A percentile compares a stretch with the other conserved stretches of the same genome.
phyloP scores from a whole-genome alignment of 805 yeast species.

The Phaffomyces opuntiae region DNA sequence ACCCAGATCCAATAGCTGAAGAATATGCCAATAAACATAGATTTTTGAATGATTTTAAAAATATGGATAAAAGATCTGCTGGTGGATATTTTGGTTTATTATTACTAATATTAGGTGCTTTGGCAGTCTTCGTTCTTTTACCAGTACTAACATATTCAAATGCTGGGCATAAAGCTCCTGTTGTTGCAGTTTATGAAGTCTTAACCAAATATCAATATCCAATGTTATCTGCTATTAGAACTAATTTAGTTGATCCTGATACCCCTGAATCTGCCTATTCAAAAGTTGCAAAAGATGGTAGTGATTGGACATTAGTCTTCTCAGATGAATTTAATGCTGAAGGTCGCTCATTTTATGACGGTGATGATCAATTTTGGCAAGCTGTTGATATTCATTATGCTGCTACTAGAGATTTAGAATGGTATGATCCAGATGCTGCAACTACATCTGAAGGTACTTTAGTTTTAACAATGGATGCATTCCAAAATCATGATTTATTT shows the following conservation, averaged over 20 bases:
- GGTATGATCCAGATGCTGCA: slow-evolving; percentile 46
- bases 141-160: slow-evolving; percentile 87
- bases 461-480: slow-evolving; percentile 33
- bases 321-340: slow-evolving; percentile 44
- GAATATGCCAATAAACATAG: slow-evolving; percentile 75
- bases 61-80: slow-evolving; percentile 55
- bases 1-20: slow-evolving; percentile 92
- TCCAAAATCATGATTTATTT: slow-evolving; percentile 34
- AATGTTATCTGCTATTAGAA: slow-evolving; percentile 41
- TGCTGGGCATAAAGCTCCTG: slow-evolving; percentile 29
- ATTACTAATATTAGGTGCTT: slow-evolving; percentile 49
- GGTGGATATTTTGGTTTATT: slow-evolving; percentile 59
- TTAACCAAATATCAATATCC: slow-evolving; percentile 52
- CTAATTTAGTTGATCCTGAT: slow-evolving; percentile 61
- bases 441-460: slow-evolving; percentile 36
- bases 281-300: slow-evolving; percentile 30
- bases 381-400: slow-evolving; percentile 39
- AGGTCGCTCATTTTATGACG: slow-evolving; percentile 41
- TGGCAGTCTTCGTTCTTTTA: slow-evolving; percentile 65
- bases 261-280: slow-evolving; percentile 47
- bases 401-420: slow-evolving; percentile 43
- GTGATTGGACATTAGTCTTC: slow-evolving; percentile 35
- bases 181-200: slow-evolving; percentile 27
- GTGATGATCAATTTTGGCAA: slow-evolving; percentile 42
- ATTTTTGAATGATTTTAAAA: slow-evolving; percentile 54